phyloP scores from a whole-genome alignment of 2,329 filamentous ascomycete species.

The Drechmeria coniospora region DNA sequence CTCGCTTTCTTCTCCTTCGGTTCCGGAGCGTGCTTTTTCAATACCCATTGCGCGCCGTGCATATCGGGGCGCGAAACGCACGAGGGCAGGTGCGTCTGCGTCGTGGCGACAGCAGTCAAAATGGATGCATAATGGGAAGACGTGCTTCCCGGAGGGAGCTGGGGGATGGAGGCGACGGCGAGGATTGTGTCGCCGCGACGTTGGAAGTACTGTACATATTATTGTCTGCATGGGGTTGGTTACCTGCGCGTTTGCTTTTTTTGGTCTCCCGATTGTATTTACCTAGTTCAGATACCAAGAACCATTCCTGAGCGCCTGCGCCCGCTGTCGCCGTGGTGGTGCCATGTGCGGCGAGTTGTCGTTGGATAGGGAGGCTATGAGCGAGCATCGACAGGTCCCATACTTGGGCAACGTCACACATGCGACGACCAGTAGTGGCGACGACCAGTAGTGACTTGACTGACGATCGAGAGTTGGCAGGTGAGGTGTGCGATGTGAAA shows the following conservation, averaged over 20 bases:
- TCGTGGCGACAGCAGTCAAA: too few species aligned
- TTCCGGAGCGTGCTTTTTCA: conserved; percentile 4
- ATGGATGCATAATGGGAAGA: background rate
- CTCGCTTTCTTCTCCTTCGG: conserved; percentile 3
- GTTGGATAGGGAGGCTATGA: too few species aligned
- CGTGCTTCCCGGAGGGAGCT: too few species aligned
- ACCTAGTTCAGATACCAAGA: conserved; percentile 12
- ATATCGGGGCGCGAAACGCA: too few species aligned
- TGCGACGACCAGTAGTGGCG: too few species aligned
- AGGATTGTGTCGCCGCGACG: conserved; percentile 4
- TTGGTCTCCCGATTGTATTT: conserved; percentile 9
- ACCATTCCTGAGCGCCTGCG: background rate
- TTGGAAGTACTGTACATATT: conserved; percentile 7
- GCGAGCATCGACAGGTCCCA: too few species aligned
- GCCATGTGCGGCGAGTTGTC: too few species aligned
- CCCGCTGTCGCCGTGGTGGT: background rate
- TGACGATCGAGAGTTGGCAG: too few species aligned
- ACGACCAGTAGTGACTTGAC: too few species aligned
- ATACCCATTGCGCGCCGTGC: conserved; percentile 3
- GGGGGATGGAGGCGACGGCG: background rate
- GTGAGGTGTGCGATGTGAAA: background rate
- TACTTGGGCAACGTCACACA: too few species aligned
- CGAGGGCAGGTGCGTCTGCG: too few species aligned
- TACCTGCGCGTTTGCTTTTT: too few species aligned
- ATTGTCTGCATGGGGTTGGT: conserved; percentile 2